Evolutionary conservation across 176 grass and related monocot genomes (phyloP).

Genomic region (Rhynchospora breviuscula): DNA sequence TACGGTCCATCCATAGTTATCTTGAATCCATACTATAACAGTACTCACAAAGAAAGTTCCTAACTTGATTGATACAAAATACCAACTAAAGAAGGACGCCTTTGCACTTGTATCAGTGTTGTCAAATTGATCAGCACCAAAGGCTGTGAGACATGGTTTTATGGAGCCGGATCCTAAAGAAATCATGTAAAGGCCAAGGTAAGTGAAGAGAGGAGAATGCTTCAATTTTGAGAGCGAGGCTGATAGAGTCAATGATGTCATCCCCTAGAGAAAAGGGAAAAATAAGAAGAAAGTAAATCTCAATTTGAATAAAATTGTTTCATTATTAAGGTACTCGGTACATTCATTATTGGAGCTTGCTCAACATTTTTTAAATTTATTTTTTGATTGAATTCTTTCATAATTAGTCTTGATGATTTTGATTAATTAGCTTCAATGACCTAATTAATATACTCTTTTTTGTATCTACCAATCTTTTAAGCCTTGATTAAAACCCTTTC

Average conservation of each 20-base stretch:
- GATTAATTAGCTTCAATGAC: too few species aligned
- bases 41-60: slow-evolving; percentile 60
- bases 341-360: too few species aligned
- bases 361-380: too few species aligned
- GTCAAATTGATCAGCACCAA: slow-evolving; percentile 73
- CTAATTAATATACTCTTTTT: too few species aligned
- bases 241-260: slow-evolving; percentile 67
- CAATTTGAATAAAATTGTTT: slow-evolving; percentile 20
- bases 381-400: too few species aligned
- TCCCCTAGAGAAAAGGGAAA: slow-evolving; percentile 39
- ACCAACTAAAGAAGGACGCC: slow-evolving; percentile 18
- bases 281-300: slow-evolving; percentile 1
- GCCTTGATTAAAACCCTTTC: too few species aligned
- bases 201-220: slow-evolving; percentile 38
- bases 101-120: slow-evolving; percentile 6
- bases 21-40: slow-evolving; percentile 74
- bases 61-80: slow-evolving; percentile 71
- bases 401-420: too few species aligned
- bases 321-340: neutral
- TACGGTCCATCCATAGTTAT: slow-evolving; percentile 70
- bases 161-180: slow-evolving; percentile 63
- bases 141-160: slow-evolving; percentile 72
- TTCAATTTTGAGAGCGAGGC: slow-evolving; percentile 37
- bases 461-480: too few species aligned
- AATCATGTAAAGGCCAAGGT: slow-evolving; percentile 58